Base-by-base conservation (phyloP, 768 basidiomycete species). In the Tubosaeta brunneosetosa region DNA sequence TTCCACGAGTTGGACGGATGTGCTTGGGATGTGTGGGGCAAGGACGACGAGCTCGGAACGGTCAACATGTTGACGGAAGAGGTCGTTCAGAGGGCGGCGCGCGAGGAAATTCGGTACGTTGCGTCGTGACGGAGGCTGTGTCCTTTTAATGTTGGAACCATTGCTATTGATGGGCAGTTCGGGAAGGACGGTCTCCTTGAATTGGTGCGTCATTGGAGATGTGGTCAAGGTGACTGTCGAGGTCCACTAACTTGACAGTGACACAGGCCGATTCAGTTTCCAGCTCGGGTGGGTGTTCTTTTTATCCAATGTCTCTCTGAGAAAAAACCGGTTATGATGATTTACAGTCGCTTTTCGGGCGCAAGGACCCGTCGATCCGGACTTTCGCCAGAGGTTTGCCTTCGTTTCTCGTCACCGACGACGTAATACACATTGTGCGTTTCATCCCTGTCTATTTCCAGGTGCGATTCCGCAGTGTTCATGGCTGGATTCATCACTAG, bases 21-120 rank as follows among this genome's bases (percentile, higher is more conserved):
- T 50, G 85, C 85, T 3, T 87, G 85, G 85, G 74, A 72, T 4
- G 73, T 86, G 10, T 86, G 84, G 84, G 84, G 84, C 25, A 66
- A 74, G 34, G 77, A 80, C 17, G 85, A 87, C 55, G 73, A 86
- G 59, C 72, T 86, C 17, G 85, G 85, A 2, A 86, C 84, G 6
- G 71, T 86, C 36, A 86, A 86, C 61, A 55, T 86, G 45, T 65
- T 87, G 34, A 85, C 85, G 2, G 77, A 79, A 19, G 77, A 78
- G 11, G 76, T 84, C n/a, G 82, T 86, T n/a, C 73, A 77, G 58
- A 67, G 68, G 38, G 79, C 82, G 14, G 80, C 82, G 14, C 62
- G 67, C 26, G 81, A 82, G 59, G 83, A 85, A 62, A 78, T 86
- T 43, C 71, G 70, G 80, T 79, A 65, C 53, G 80, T 77, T 45